phyloP scores from a whole-genome alignment of 2,329 filamentous ascomycete genomes.

The Colletotrichum plurivorum region DNA sequence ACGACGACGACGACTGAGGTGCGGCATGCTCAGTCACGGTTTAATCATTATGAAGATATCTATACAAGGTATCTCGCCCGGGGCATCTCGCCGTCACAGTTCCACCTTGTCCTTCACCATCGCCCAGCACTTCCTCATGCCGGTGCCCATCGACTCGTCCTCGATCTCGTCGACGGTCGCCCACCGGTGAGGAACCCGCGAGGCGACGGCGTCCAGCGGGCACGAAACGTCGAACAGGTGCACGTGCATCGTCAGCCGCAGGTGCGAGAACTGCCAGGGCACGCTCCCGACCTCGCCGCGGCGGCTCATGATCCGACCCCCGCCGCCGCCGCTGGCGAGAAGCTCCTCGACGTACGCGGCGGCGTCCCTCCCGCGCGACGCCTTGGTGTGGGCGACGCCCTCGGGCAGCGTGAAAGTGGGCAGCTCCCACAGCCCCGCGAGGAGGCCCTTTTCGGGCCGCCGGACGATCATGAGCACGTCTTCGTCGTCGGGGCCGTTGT shows the following conservation, averaged over 20 bases:
- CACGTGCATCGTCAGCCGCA: conserved; percentile 71
- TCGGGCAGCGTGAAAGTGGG: conserved; percentile 59
- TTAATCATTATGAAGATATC: too few species aligned
- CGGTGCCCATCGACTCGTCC: conserved; percentile 69
- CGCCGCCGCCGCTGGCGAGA: conserved; percentile 38
- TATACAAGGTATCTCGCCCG: too few species aligned
- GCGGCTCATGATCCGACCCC: conserved; percentile 47
- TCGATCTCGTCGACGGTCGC: conserved; percentile 58
- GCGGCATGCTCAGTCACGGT: too few species aligned
- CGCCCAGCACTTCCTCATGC: conserved; percentile 71
- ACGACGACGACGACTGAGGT: too few species aligned
- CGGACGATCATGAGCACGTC: conserved; percentile 61
- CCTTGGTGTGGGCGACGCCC: conserved; percentile 44
- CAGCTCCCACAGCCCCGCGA: conserved; percentile 71
- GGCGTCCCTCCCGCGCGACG: conserved; percentile 55
- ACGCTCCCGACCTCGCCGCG: conserved; percentile 63
- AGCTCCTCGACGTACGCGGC: conserved; percentile 50
- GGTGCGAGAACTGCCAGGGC: conserved; percentile 71
- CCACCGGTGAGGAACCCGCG: conserved; percentile 50
- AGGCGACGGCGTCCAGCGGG: neutral
- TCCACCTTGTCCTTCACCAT: conserved; percentile 50
- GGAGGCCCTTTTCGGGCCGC: conserved; percentile 66
- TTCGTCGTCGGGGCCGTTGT: conserved; percentile 43
- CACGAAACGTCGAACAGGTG: conserved; percentile 60
- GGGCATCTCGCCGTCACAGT: neutral